Evolutionary conservation across 192 early-diverging fungal species (phyloP).

Genomic region (Chytriomyces confervae): DNA sequence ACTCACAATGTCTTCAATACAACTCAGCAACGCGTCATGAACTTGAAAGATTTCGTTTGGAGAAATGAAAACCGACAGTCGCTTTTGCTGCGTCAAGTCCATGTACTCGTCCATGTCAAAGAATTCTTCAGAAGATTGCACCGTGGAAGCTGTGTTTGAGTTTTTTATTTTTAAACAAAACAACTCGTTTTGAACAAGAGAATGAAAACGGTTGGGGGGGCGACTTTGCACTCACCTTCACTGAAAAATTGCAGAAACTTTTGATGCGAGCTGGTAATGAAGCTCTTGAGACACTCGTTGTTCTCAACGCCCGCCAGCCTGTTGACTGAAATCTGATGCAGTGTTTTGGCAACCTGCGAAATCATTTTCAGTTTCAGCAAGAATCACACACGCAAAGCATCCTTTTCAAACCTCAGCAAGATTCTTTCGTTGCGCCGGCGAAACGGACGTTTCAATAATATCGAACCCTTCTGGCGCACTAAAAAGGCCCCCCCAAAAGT

Average conservation of each 20-base stretch:
- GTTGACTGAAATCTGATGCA: conserved; percentile 94
- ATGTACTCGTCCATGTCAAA: conserved; percentile 88
- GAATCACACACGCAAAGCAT: background rate
- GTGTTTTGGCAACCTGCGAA: conserved; percentile 77
- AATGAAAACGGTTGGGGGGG: background rate
- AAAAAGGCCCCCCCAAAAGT: background rate
- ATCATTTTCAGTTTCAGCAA: conserved; percentile 29
- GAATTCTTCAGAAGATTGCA: conserved; percentile 84
- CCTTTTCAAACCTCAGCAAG: conserved; percentile 71
- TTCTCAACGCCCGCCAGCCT: conserved; percentile 66
- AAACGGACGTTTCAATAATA: conserved; percentile 85
- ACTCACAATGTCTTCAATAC: conserved; percentile 73
- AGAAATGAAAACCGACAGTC: conserved; percentile 88
- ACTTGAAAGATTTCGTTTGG: conserved; percentile 90
- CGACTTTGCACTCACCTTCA: conserved; percentile 57
- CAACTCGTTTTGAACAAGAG: background rate
- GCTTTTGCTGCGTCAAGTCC: conserved; percentile 74
- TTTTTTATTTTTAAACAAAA: background rate
- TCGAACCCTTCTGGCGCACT: conserved; percentile 96
- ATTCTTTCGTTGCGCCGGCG: conserved; percentile 93
- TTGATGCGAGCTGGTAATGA: conserved; percentile 75
- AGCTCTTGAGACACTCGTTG: conserved; percentile 78
- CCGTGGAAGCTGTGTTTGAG: conserved; percentile 70
- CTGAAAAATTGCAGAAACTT: conserved; percentile 87
- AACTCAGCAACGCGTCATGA: conserved; percentile 79